These are phyloP conservation scores for Trypanosoma lewisi DNA, from an alignment of 208 protist species.

Conservation along the genomic window DNA sequence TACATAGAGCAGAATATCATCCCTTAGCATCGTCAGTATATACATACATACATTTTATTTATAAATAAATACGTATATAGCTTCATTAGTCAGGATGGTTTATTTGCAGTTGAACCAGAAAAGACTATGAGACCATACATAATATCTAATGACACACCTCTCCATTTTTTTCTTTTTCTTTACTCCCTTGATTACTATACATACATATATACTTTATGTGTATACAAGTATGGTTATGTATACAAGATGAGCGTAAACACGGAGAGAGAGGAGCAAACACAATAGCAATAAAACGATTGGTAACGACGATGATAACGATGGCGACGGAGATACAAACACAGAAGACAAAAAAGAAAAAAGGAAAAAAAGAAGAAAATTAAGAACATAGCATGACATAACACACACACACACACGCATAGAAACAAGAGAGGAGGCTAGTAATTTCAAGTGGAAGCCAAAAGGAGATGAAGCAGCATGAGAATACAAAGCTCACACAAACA, in stretches of 20 bases:
- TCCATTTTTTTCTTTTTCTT: slow-evolving; percentile 11
- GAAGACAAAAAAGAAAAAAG: not conserved
- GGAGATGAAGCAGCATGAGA: not conserved
- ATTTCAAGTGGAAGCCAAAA: not conserved
- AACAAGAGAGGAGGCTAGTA: not conserved
- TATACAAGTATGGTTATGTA: too few relatives aligned
- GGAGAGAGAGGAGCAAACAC: not conserved
- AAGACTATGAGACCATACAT: too few relatives aligned
- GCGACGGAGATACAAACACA: not conserved
- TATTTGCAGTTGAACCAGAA: too few relatives aligned
- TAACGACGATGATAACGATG: not conserved
- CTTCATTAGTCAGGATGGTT: too few relatives aligned
- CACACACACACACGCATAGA: not conserved
- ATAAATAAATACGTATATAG: too few relatives aligned
- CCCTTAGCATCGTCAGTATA: too few relatives aligned
- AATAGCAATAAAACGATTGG: not conserved
- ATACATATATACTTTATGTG: not conserved
- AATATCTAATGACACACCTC: too few relatives aligned
- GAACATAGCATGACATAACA: not conserved
- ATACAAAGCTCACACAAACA: not conserved
- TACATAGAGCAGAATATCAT: too few relatives aligned
- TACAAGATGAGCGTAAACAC: too few relatives aligned
- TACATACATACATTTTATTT: too few relatives aligned
- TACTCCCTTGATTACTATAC: not conserved
- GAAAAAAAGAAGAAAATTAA: not conserved